Base-by-base conservation (phyloP, 2,329 filamentous ascomycete genomes). In the Pseudogymnoascus sp. region DNA sequence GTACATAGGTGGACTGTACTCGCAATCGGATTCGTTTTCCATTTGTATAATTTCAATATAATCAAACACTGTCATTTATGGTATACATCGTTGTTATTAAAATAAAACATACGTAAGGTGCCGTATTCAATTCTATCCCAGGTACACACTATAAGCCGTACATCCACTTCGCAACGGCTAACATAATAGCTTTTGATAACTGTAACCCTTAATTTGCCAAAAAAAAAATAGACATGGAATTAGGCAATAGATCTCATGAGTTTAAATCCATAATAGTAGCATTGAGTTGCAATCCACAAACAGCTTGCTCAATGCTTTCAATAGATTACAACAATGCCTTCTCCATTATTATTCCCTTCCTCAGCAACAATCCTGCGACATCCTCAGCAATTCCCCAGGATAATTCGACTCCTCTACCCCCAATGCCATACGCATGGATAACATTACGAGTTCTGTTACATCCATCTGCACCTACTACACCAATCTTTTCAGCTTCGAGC, bases 401-500 rank as follows among this genome's bases (percentile, higher is more conserved):
- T n/a, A 67, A 42, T 64, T 67, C 64, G 47, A 65, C 64, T 16
- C 66, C 66, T 16, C 65, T 59, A 5, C 66, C 66, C 36, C 66
- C 66, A 36, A 60, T 64, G 4, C 66, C 66, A 64, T 67, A 67
- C 4, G 63, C 63, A 63, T 67, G 65, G 23, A 67, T 29, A 11
- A 77, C 66, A 2, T 64, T 68, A 18, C 61, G 4, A 47, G 18
- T 47, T 47, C 42, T 47, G 11, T 26, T 47, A 47, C 18, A 14
- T 5, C 40, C 62, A 23, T 21, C 23, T 2, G 59, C 63, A 47
- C 42, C 42, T 26, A 47, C 42, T 26, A 47, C 21, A 26, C 42
- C 12, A n/a, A 65, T 10, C 4, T 26, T 31, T 39, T 67, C 62
- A 42, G 23, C 47, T 42, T 67, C 64, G 7, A 67, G 39, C 26